Base-by-base conservation (phyloP, 768 basidiomycete species). In the Dentipellis fragilis region DNA sequence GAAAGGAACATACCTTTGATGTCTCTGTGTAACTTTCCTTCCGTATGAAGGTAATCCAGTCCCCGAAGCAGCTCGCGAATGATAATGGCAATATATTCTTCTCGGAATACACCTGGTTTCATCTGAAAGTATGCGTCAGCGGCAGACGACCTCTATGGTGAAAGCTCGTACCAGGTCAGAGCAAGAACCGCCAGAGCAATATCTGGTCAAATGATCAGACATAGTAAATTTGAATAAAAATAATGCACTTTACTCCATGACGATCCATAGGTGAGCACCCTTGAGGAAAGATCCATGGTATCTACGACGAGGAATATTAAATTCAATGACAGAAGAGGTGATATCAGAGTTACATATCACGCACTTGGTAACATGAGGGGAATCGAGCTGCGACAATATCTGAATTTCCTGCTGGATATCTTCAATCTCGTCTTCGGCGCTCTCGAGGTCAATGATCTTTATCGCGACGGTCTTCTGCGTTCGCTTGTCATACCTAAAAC, bases 331-430 rank as follows among this genome's bases (percentile, higher is more conserved):
- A 36, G 9, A 51, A 37, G 39, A 53, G 10, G 38, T 40, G 52
- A 37, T 49, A 47, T 51, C 46, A 58, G 37, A 54, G 66, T 56
- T 64, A 65, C 56, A 51, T 61, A 54, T 55, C 58, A 77, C 85
- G 67, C 63, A 93, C 89, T 92, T 95, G 61, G 95, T 98, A 55
- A 98, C 95, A 73, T 89, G 87, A 23, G 90, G 86, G 22, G 93
- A 97, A 71, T 98, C 95, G 62, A 99, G 72, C 67, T 97, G 94
- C 7, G 91, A 93, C 12, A 99, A 81, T 59, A 99, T 98, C 70
- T 96, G 92, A 55, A 99, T 98, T 71, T 99, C 96, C 69, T 96
- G 92, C 65, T 98, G 93, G 57, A 99, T 98, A 72, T 98, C 96
- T 69, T 98, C 96, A 66, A 98, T 97, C 75, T 99, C 96, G 67